Percentiles rank a stretch among this genome's conserved stretches.
phyloP scores from a whole-genome alignment of 2,329 filamentous ascomycete species.

The Sphaerulina musiva region DNA sequence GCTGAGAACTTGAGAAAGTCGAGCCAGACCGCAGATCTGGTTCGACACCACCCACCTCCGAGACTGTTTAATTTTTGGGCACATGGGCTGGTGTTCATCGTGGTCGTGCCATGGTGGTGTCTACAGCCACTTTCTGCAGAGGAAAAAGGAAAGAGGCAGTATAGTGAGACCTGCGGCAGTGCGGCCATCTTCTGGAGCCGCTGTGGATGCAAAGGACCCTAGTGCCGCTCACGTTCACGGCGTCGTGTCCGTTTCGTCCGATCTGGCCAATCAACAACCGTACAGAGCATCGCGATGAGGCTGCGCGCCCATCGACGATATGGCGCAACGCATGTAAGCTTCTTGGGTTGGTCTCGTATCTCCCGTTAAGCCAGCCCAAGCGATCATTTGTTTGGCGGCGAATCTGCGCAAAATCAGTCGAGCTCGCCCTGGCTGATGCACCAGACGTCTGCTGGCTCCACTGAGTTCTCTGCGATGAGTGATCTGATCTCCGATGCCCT shows the following conservation, averaged over 20 bases:
- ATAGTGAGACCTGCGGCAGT: too few relatives aligned
- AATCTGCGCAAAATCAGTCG: neutral
- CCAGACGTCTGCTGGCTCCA: neutral
- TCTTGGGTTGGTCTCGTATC: neutral
- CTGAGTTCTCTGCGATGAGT: neutral
- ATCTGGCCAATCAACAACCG: neutral
- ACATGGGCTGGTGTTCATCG: too few relatives aligned
- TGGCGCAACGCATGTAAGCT: neutral
- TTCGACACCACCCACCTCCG: too few relatives aligned
- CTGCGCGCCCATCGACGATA: neutral
- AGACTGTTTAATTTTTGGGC: too few relatives aligned
- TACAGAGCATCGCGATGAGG: neutral
- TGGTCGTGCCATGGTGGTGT: too few relatives aligned
- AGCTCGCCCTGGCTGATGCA: neutral
- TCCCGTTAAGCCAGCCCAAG: neutral
- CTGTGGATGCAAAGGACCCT: too few relatives aligned
- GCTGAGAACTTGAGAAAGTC: too few relatives aligned
- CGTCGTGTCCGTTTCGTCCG: neutral
- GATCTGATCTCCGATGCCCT: neutral
- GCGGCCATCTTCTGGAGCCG: too few relatives aligned
- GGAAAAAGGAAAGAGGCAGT: too few relatives aligned
- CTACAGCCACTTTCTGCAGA: too few relatives aligned
- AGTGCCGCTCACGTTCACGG: too few relatives aligned
- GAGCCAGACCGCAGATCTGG: too few relatives aligned
- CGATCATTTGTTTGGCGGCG: neutral